A percentile compares a stretch with the other conserved stretches of the same genome.
phyloP scores from a whole-genome alignment of 164 flowering plant genomes.

The Paratinospora sagittata region DNA sequence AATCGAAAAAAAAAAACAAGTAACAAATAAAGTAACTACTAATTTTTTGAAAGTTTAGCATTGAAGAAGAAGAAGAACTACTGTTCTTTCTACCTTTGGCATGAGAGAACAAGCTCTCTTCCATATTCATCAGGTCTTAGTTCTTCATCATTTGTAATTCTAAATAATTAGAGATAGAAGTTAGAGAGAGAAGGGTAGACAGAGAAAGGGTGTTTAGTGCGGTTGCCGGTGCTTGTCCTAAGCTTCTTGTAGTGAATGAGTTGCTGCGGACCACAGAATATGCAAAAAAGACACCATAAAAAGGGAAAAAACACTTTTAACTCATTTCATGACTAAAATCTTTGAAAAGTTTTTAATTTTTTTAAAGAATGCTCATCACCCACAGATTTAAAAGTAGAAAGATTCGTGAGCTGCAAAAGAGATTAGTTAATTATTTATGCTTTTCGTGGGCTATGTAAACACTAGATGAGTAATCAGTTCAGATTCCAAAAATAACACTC shows the following conservation, averaged over 20 bases:
- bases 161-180: conserved; percentile 13
- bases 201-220: conserved; percentile 19
- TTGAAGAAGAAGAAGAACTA: neutral
- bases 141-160: neutral
- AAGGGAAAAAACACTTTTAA: conserved; percentile 3
- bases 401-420: neutral
- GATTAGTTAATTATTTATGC: too few species aligned
- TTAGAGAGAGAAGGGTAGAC: conserved; percentile 17
- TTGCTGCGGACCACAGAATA: conserved; percentile 30
- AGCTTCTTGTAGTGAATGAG: conserved; percentile 23
- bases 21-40: neutral
- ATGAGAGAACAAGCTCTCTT: conserved; percentile 6
- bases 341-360: neutral
- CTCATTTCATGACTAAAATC: neutral
- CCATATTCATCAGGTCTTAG: neutral
- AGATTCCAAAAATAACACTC: too few species aligned
- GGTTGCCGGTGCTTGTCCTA: conserved; percentile 18
- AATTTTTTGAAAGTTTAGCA: neutral
- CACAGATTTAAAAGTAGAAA: neutral
- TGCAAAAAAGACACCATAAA: conserved; percentile 11
- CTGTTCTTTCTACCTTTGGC: conserved; percentile 10
- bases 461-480: too few species aligned
- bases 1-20: neutral
- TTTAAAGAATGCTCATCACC: neutral
- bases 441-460: too few species aligned